These are phyloP conservation scores for Fusarium metavorans DNA, from an alignment of 2,329 filamentous ascomycete genomes.

Conservation along the genomic window DNA sequence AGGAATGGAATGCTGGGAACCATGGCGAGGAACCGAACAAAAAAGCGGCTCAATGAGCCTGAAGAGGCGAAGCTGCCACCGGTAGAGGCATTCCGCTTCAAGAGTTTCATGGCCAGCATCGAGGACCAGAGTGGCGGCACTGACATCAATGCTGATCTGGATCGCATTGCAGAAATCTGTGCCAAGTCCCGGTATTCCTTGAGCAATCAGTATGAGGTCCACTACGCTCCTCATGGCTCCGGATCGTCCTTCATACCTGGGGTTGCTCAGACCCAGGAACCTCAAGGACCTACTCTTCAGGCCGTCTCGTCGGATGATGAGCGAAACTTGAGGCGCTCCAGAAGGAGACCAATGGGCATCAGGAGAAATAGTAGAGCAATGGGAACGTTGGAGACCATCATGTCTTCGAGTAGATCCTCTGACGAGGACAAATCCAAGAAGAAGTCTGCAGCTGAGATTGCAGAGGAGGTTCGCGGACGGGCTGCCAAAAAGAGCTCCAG, in stretches of 20 bases:
- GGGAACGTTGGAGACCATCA: constrained; percentile 74
- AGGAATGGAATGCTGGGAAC: constrained; percentile 56
- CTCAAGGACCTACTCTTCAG: constrained; percentile 67
- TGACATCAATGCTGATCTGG: constrained; percentile 69
- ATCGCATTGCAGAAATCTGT: constrained; percentile 76
- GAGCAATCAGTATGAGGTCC: constrained; percentile 76
- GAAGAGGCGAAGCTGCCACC: constrained; percentile 66
- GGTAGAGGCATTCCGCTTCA: constrained; percentile 73
- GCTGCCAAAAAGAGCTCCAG: constrained; percentile 54
- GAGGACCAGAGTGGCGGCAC: constrained; percentile 56
- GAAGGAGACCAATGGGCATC: constrained; percentile 55
- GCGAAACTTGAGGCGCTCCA: constrained; percentile 52
- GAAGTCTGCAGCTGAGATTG: constrained; percentile 68
- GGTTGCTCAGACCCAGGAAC: constrained; percentile 47
- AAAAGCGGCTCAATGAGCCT: constrained; percentile 48
- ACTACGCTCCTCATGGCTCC: constrained; percentile 71
- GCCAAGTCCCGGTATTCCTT: constrained; percentile 73
- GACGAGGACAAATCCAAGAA: constrained; percentile 72
- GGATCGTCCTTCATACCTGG: constrained; percentile 60
- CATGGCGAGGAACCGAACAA: constrained; percentile 59
- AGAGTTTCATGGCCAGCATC: constrained; percentile 71
- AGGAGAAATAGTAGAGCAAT: constrained; percentile 67
- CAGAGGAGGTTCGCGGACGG: constrained; percentile 66
- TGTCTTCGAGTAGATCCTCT: constrained; percentile 73
- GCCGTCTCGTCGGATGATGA: constrained; percentile 70